Percentiles rank a stretch among this genome's conserved stretches.
phyloP scores from a whole-genome alignment of 257 asterid genomes.

The Coffea eugenioides region DNA sequence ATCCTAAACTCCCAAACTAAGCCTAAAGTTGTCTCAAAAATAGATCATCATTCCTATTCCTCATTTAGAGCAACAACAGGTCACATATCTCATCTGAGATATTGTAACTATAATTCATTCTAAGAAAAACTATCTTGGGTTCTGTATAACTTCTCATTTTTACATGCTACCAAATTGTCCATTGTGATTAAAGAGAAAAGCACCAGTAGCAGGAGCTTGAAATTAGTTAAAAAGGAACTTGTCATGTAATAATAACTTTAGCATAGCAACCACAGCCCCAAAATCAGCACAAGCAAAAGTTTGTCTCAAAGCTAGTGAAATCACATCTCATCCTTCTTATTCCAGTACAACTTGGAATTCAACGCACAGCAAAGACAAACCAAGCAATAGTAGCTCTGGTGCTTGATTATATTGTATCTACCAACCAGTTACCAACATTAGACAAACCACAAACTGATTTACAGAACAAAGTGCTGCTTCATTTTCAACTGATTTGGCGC shows the following conservation, averaged over 20 bases:
- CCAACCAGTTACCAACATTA: not conserved
- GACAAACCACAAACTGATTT: not conserved
- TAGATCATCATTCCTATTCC: not conserved
- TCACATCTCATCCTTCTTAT: not conserved
- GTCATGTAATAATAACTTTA: not conserved
- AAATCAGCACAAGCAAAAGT: not conserved
- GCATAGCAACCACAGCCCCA: not conserved
- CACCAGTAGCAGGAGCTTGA: not conserved
- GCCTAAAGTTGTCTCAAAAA: not conserved
- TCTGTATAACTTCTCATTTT: not conserved
- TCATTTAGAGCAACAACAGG: not conserved
- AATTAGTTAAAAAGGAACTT: not conserved
- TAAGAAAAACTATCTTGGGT: not conserved
- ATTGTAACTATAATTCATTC: not conserved
- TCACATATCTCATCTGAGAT: not conserved
- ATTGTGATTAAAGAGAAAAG: not conserved
- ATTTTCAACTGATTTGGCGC: too few species aligned
- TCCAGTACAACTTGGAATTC: not conserved
- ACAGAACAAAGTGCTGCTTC: too few species aligned
- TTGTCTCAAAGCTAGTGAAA: conserved; percentile 68
- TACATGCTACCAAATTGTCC: not conserved
- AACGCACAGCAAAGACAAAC: conserved; percentile 41
- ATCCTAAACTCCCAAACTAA: too few species aligned
- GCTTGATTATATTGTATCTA: not conserved
- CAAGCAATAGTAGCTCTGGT: not conserved